Evolutionary conservation across 164 flowering plant genomes (phyloP), one percentile per base, ranked within the genome.

Genomic region (Magnolia changhungtana): DNA sequence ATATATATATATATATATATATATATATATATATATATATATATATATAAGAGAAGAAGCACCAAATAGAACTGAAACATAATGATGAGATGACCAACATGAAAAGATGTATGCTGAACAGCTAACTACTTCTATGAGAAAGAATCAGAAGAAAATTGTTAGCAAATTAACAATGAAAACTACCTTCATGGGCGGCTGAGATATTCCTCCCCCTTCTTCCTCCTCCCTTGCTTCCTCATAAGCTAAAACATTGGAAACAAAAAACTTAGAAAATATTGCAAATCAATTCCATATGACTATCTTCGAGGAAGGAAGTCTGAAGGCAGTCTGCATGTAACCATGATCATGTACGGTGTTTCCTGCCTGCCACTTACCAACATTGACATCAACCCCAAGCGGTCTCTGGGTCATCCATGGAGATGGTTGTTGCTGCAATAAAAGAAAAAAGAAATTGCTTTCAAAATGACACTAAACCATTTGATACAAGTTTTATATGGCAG

Each of bases 371-470:
- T 86, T 76, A 95, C 99, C 98, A 75, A 94, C 92, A 87, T 96
- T 96, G 72, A 96, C 99, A 86, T 96, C 99, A 64, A 89, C 90
- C 69, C 87, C 85, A 71, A 92, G 88, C 21, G 97, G 61, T 81
- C 99, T 87, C 77, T 88, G 97, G 76, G 75, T 84, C 83, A 88
- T 83, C 99, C 98, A 94, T 69, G 97, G 88, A 75, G 98, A 89
- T 71, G 96, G 87, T 81, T 77, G 95, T 95, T 90, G 93, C 82
- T 78, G 29, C 79, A 49, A 10, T 74, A 72, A 45, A 7, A n/a
- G 9, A 63, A 11, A 64, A 67, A 55, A 55, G 13, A 55, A 55
- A 55, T 55, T 55, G 18, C 61, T 55, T 55, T 55, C 45, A 37
- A 55, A 16, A 55, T 55, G 61, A 55, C 61, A 55, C 10, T 16